Evolutionary conservation across 176 grass and related monocot genomes (phyloP).

Genomic region (Themeda triandra): DNA sequence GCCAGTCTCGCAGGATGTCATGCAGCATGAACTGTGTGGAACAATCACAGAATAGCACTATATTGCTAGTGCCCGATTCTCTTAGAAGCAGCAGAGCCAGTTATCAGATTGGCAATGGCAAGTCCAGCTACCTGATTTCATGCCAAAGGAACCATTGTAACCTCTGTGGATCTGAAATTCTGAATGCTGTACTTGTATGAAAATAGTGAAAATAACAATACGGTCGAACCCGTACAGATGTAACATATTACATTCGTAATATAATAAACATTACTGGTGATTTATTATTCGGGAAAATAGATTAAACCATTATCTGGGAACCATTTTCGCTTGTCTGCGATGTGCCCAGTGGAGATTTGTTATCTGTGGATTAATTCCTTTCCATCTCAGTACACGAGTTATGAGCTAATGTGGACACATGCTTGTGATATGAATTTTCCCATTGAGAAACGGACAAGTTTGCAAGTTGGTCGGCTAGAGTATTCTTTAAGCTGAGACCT

Average conservation of each 20-base stretch:
- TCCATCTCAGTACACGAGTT: neutral
- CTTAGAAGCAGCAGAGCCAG: neutral
- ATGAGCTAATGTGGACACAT: neutral
- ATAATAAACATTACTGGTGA: neutral
- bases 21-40: neutral
- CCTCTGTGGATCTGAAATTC: neutral
- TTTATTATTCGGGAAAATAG: too few relatives aligned
- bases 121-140: neutral
- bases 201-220: neutral
- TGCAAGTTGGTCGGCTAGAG: neutral
- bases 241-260: neutral
- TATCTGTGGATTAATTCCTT: neutral
- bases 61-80: neutral
- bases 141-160: neutral
- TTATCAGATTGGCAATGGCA: neutral
- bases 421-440: neutral
- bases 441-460: slow-evolving; percentile 8
- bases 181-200: neutral
- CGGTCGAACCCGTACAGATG: neutral
- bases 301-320: neutral
- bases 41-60: neutral
- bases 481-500: neutral
- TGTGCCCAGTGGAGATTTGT: neutral
- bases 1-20: neutral
- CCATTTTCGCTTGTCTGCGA: neutral